Evolutionary conservation across 148 eudicot genomes (phyloP), one percentile per base, ranked within the genome.

Genomic region (Agrostemma githago): DNA sequence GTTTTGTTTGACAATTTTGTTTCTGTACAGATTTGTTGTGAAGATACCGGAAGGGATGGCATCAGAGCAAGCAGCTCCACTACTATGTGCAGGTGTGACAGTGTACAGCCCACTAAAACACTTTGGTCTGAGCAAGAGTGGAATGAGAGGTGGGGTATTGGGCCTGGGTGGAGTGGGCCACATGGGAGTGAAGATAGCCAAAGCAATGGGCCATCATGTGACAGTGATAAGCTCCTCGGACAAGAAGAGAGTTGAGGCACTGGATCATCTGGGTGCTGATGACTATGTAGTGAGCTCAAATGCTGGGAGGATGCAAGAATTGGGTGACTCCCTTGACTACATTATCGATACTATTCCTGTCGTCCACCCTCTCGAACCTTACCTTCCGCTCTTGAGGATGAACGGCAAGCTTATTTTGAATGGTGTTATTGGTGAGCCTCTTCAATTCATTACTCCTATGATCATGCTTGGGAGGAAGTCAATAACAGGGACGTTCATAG

Each of bases 131-230:
- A 79, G 76, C 78, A 67, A 86, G 10, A 84, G 85, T 62, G 99
- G 97, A 54, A 82, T 95, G 4, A 85, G 80, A 82, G 97, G 97
- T 0, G 97, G 90, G 2, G 92, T 95, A 72, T 72, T 92, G 79
- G 99, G 99, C 39, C 89, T 95, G 0, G 99, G 99, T 17, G 99
- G 99, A 9, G 99, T 95, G 54, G 97, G 99, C 37, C 99, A 95
- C 68, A 92, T 94, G 98, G 98, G 98, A 5, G 98, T 94, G 15
- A 87, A 87, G 68, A 87, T 94, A 53, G 98, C 97, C 5, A 94
- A 94, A 77, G 96, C 96, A 10, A 89, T 94, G 98, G 98, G 97
- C 37, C 98, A 94, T 53, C 89, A 94, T 69, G 97, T 92, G 53
- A 85, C 91, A 1, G 98, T 94, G 10, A 86, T 94, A 39, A 91